Evolutionary conservation across 1,284 basidiomycete species (phyloP), one percentile per base, ranked within the genome.

Genomic region (Apiotrichum mycotoxinovorans): DNA sequence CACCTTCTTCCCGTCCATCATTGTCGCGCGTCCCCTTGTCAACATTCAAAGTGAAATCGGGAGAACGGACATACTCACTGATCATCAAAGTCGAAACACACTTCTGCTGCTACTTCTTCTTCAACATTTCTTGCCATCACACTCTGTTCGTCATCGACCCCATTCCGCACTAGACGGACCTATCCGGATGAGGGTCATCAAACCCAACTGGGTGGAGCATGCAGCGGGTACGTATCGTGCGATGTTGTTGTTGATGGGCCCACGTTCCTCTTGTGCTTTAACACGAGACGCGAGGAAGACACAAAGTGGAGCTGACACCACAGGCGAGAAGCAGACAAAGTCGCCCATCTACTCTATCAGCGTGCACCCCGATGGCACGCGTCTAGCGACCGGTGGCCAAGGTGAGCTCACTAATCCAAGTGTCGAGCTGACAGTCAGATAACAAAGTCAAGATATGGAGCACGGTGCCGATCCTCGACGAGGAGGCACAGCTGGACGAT

Each of bases 401-500:
- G 81, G 79, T 78, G 52, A 45, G 74, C 18, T 17, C 40, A 17
- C n/a, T 9, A 14, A 30, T 30, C 7, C 30, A 5, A 5, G 42
- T n/a, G 2, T 10, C 3, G 2, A 41, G 37, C 52, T 52, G 33
- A 43, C 43, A 12, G 22, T 34, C 66, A 78, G 93, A 98, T 75
- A 87, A 90, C 48, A 96, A 96, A 80, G 86, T 99, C 63, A 88
- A 93, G 61, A 92, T 98, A 76, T 98, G 96, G 96, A 89, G 88
- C 62, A 98, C 95, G 0, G 87, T 88, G 58, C 91, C 94, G 1
- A 95, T 98, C 65, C 80, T 98, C 34, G 86, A 87, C 59, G 76
- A 82, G 23, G 81, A 84, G 18, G 84, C 85, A 0, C 90, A 93
- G 63, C 77, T 79, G n/a, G 85, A 86, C 17, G 85, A 86, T 38